Evolutionary conservation across 805 yeast species (phyloP).

Genomic region (Blastobotrys robertii): DNA sequence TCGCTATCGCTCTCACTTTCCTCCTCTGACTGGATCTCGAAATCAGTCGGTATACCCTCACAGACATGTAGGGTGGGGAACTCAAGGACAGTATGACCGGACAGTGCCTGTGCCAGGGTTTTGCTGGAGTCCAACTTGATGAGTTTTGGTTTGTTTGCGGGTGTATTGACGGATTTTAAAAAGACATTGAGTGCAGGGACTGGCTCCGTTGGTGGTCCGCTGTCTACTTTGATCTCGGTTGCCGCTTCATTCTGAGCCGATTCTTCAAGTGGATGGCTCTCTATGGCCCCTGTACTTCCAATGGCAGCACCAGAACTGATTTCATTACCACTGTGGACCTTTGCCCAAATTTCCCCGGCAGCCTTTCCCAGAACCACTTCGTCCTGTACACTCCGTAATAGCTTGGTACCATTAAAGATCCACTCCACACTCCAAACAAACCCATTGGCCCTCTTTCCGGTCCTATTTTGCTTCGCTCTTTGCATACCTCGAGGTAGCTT

Average conservation of each 20-base stretch:
- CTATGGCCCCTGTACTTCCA: too few relatives aligned
- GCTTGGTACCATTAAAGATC: conserved; percentile 28
- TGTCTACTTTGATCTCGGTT: too few relatives aligned
- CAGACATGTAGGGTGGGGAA: conserved; percentile 52
- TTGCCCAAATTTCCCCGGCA: too few relatives aligned
- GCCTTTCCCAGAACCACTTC: too few relatives aligned
- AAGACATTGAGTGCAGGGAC: conserved; percentile 4
- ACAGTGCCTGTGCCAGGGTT: conserved; percentile 41
- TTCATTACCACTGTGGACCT: too few relatives aligned
- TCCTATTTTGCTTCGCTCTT: conserved; percentile 62
- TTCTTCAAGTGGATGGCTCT: too few relatives aligned
- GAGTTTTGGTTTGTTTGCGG: conserved; percentile 8
- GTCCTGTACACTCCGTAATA: too few relatives aligned
- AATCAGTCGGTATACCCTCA: conserved; percentile 1
- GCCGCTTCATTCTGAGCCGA: too few relatives aligned
- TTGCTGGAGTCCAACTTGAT: conserved; percentile 9
- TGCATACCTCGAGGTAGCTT: conserved; percentile 68
- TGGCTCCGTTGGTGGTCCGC: too few relatives aligned
- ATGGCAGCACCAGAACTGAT: too few relatives aligned
- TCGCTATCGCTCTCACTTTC: conserved; percentile 17
- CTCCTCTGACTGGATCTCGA: conserved; percentile 5
- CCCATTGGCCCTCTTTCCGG: conserved; percentile 37
- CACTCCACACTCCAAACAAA: conserved; percentile 80
- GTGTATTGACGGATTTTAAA: conserved; percentile 16
- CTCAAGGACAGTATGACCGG: conserved; percentile 56